Evolutionary conservation across 495 filamentous ascomycete species (phyloP).

Genomic region (Talaromyces proteolyticus): DNA sequence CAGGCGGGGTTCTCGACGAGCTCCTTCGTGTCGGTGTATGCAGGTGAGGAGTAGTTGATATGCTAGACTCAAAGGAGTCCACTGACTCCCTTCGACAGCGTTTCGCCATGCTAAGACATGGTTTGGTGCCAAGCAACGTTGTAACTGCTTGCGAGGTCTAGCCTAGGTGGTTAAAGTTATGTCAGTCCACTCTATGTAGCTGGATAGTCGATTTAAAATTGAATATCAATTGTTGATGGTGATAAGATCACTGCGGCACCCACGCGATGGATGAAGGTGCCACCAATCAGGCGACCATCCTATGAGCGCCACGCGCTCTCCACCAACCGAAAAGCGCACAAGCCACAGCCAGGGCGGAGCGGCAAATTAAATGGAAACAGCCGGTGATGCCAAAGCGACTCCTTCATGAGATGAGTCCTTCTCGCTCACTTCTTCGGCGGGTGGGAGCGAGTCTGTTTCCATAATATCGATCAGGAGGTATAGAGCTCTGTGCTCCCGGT

Average conservation of each 20-base stretch:
- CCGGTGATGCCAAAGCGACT: neutral
- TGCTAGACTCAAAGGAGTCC: slow-evolving; percentile 7
- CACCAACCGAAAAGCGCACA: neutral
- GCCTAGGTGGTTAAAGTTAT: no score
- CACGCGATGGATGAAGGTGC: neutral
- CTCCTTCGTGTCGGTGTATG: neutral
- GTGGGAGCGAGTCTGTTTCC: no score
- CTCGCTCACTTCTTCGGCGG: no score
- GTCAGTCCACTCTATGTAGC: no score
- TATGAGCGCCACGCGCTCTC: neutral
- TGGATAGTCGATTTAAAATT: no score
- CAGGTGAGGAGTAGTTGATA: neutral
- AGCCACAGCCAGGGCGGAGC: neutral
- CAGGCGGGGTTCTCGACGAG: neutral
- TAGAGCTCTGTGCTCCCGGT: no score
- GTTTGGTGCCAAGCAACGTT: neutral
- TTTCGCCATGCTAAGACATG: slow-evolving; percentile 43
- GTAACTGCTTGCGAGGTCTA: no score
- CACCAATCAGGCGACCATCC: neutral
- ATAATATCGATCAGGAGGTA: no score
- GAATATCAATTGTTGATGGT: no score
- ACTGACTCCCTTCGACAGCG: slow-evolving; percentile 49
- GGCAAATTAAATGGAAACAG: neutral
- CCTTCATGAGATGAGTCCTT: no score
- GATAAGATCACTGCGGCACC: no score